These are phyloP conservation scores for Cryphonectria naterciae DNA, from an alignment of 2,329 filamentous ascomycete genomes.

Conservation along the genomic window DNA sequence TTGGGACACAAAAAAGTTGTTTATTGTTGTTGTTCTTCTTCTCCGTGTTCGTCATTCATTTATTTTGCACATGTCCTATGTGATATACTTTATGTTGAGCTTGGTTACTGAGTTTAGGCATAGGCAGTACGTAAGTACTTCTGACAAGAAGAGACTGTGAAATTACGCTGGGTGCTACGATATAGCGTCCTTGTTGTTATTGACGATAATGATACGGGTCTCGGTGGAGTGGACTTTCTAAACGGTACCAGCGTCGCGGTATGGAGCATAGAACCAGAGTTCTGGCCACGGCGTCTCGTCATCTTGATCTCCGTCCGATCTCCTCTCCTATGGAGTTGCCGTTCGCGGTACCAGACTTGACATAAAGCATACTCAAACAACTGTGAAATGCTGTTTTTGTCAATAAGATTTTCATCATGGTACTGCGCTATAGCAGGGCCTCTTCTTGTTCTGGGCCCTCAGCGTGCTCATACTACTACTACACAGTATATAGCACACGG, in stretches of 20 bases:
- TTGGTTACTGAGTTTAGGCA: too few species aligned
- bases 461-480: background rate
- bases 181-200: background rate
- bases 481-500: background rate
- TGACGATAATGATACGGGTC: background rate
- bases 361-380: background rate
- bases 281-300: background rate
- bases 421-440: background rate
- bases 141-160: background rate
- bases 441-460: background rate
- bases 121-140: background rate
- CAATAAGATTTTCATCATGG: background rate
- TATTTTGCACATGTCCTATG: background rate
- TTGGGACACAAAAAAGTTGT: background rate
- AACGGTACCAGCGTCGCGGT: background rate
- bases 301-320: constrained; percentile 1
- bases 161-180: background rate
- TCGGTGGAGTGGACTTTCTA: background rate
- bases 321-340: background rate
- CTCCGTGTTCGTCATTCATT: too few species aligned
- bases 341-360: background rate
- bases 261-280: background rate
- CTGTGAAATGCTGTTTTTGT: background rate
- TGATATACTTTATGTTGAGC: background rate
- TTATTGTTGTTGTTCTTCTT: too few species aligned